Percentiles rank a stretch among this genome's conserved stretches.
Evolutionary conservation across 495 filamentous ascomycete genomes (phyloP).

Genomic region (Trichocladium uniseriatum): DNA sequence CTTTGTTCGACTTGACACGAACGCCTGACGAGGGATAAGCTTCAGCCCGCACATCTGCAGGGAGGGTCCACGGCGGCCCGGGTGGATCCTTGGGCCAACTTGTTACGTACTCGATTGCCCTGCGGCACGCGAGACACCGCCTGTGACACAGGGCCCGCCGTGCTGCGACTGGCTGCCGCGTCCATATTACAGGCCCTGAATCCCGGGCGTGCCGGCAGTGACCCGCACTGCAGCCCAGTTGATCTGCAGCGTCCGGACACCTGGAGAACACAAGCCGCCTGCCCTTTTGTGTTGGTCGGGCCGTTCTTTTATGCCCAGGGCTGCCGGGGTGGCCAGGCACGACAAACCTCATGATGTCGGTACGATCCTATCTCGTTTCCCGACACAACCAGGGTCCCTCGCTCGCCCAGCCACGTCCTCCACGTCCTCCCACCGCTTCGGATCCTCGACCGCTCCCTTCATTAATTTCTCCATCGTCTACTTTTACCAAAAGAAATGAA

Average conservation of each 20-base stretch:
- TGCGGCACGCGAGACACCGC: constrained; percentile 14
- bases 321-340: too few species aligned
- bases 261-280: constrained; percentile 2
- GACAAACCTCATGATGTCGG: constrained; percentile 28
- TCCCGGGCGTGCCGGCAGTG: constrained; percentile 16
- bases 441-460: not conserved
- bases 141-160: constrained; percentile 1
- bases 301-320: too few species aligned
- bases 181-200: constrained; percentile 7
- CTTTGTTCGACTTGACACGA: too few species aligned
- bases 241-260: constrained; percentile 14
- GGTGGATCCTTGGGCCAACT: constrained; percentile 16
- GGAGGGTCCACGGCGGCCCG: constrained; percentile 5
- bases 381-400: constrained; percentile 11
- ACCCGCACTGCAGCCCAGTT: constrained; percentile 11
- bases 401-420: not conserved
- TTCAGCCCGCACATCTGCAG: not conserved
- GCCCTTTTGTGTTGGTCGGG: not conserved
- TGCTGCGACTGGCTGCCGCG: constrained; percentile 7
- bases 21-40: too few species aligned
- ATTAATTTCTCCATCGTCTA: not conserved
- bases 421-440: not conserved
- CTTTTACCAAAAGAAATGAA: constrained; percentile 22
- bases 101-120: constrained; percentile 25
- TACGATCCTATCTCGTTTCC: constrained; percentile 30